These are phyloP conservation scores for Aristolochia fimbriata DNA, from an alignment of 164 flowering plant genomes.

Conservation along the genomic window DNA sequence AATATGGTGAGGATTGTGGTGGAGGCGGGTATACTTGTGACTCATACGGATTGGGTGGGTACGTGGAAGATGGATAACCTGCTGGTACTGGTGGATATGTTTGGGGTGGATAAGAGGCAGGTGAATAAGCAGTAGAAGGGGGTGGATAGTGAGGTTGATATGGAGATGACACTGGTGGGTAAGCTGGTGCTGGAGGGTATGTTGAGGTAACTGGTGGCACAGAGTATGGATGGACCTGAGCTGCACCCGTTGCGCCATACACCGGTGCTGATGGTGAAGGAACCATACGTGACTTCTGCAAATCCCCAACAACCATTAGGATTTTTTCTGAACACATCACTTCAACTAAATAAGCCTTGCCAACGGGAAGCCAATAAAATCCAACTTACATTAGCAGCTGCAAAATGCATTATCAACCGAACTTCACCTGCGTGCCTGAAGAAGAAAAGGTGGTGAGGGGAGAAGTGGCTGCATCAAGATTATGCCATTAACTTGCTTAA, in stretches of 20 bases:
- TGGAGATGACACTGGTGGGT: constrained; percentile 16
- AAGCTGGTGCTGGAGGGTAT: constrained; percentile 7
- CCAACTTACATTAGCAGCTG: constrained; percentile 44
- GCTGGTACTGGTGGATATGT: constrained; percentile 33
- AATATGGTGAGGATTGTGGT: constrained; percentile 11
- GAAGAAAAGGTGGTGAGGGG: neutral
- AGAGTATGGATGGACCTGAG: constrained; percentile 24
- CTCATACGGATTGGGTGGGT: constrained; percentile 30
- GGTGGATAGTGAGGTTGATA: constrained; percentile 41
- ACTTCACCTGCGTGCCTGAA: constrained; percentile 82
- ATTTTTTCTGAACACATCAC: neutral
- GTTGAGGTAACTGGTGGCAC: constrained; percentile 23
- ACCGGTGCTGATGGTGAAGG: constrained; percentile 54
- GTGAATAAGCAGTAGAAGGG: constrained; percentile 50
- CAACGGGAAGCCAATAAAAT: neutral
- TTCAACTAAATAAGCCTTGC: neutral
- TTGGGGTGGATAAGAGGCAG: constrained; percentile 43
- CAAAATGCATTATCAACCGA: constrained; percentile 54
- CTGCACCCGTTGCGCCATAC: constrained; percentile 20
- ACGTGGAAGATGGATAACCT: constrained; percentile 23
- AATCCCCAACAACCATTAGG: constrained; percentile 3
- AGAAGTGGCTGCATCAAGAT: neutral
- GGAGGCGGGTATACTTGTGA: constrained; percentile 24
- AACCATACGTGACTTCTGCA: constrained; percentile 35
- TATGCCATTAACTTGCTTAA: neutral